A percentile compares a stretch with the other conserved stretches of the same genome.
These are phyloP conservation scores for Apiospora saccharicola DNA, from an alignment of 2,329 filamentous ascomycete genomes.

Conservation along the genomic window DNA sequence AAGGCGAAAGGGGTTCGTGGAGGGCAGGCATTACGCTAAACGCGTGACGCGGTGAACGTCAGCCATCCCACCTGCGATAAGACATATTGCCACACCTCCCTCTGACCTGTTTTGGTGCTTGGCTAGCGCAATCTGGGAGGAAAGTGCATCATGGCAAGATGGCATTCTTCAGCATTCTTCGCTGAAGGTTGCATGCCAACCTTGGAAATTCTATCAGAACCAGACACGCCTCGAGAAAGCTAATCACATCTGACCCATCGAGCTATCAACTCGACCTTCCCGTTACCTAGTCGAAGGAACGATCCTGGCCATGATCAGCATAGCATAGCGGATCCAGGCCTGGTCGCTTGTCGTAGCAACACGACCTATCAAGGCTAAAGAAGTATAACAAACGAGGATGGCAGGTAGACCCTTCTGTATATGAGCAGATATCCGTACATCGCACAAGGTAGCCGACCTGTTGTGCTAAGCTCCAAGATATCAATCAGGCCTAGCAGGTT, in stretches of 20 bases:
- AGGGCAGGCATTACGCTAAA: conserved; percentile 36
- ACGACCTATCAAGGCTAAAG: not conserved
- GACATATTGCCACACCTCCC: conserved; percentile 42
- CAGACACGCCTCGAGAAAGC: conserved; percentile 19
- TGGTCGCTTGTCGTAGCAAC: not conserved
- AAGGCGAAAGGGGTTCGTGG: conserved; percentile 37
- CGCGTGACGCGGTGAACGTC: conserved; percentile 44
- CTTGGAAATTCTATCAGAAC: conserved; percentile 19
- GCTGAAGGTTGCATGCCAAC: conserved; percentile 20
- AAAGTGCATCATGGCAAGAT: conserved; percentile 22
- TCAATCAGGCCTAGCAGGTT: not conserved
- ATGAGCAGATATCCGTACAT: conserved; percentile 3
- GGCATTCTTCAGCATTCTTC: conserved; percentile 22
- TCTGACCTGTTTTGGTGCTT: conserved; percentile 29
- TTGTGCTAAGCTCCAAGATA: not conserved
- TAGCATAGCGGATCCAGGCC: not conserved
- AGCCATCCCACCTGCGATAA: conserved; percentile 43
- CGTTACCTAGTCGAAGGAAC: not conserved
- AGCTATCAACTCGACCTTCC: conserved; percentile 6
- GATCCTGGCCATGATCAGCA: conserved; percentile 13
- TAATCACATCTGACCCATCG: conserved; percentile 19
- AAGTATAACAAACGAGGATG: not conserved
- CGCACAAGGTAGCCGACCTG: not conserved
- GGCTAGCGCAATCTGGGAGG: conserved; percentile 18
- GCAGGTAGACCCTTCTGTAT: not conserved